These are phyloP conservation scores for Rhodamnia argentea DNA, from an alignment of 345 rosid genomes.

Conservation along the genomic window DNA sequence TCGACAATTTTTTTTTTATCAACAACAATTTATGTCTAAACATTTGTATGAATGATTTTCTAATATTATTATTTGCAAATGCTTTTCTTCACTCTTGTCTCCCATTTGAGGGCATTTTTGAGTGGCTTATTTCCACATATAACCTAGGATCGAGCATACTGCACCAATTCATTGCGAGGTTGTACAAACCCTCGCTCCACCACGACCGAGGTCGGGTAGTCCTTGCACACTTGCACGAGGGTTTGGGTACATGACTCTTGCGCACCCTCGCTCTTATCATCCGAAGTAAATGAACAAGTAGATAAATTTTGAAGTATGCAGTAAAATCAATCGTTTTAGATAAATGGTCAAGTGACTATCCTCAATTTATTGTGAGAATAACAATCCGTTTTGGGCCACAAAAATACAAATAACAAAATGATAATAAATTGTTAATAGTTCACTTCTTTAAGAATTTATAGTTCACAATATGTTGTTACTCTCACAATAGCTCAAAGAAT, in stretches of 20 bases:
- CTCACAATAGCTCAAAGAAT: no score
- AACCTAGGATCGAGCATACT: fast-evolving
- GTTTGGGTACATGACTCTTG: background rate
- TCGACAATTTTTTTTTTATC: background rate
- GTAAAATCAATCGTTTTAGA: no score
- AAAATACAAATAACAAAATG: no score
- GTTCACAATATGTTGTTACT: no score
- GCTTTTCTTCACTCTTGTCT: background rate
- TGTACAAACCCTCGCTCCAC: background rate
- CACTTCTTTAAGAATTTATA: no score
- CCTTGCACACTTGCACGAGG: background rate
- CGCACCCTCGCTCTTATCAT: no score
- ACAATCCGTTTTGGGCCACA: no score
- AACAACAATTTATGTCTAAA: background rate
- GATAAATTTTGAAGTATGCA: background rate
- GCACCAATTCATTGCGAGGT: background rate
- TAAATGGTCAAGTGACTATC: no score
- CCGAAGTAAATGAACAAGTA: background rate
- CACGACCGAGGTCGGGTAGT: background rate
- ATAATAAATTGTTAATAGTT: no score
- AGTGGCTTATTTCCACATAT: background rate
- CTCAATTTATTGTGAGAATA: no score
- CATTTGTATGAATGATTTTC: no score
- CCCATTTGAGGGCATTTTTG: background rate
- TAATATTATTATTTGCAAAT: fast-evolving